phyloP scores from a whole-genome alignment of 208 protist genomes.

The Acanthamoeba rhysodes region DNA sequence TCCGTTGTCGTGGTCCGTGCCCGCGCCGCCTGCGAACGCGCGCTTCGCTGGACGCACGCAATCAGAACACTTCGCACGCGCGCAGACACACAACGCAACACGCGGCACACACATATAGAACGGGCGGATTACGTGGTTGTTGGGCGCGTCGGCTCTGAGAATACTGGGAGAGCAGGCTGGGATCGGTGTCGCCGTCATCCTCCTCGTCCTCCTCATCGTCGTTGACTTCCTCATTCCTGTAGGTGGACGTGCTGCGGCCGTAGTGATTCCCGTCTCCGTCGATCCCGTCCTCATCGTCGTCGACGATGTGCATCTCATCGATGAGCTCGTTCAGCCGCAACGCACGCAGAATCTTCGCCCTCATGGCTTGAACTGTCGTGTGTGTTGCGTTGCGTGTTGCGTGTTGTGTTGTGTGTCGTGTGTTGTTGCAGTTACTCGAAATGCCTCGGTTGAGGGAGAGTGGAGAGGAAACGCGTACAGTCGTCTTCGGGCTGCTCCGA shows the following conservation, averaged over 20 bases:
- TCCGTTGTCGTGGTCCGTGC: background rate
- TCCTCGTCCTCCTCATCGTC: constrained; percentile 13
- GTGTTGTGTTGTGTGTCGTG: background rate
- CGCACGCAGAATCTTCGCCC: constrained; percentile 5
- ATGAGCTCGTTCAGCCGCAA: constrained; percentile 24
- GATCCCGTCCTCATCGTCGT: constrained; percentile 10
- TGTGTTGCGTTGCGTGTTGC: background rate
- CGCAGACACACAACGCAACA: background rate
- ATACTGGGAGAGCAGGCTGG: background rate
- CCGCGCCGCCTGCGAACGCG: background rate
- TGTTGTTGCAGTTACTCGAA: too few relatives aligned
- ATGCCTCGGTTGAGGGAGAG: too few relatives aligned
- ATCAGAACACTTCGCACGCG: background rate
- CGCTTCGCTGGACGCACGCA: background rate
- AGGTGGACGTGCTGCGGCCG: background rate
- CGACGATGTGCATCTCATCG: constrained; percentile 4
- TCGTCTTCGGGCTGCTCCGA: constrained; percentile 88
- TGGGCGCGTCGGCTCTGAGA: constrained; percentile 4
- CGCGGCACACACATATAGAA: background rate
- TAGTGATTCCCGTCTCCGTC: background rate
- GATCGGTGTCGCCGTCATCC: constrained; percentile 20
- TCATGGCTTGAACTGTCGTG: background rate
- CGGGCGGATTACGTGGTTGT: background rate
- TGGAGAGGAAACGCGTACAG: constrained; percentile 72
- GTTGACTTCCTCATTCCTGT: constrained; percentile 1